phyloP scores from a whole-genome alignment of 192 early-diverging fungal genomes.

The Podila minutissima region DNA sequence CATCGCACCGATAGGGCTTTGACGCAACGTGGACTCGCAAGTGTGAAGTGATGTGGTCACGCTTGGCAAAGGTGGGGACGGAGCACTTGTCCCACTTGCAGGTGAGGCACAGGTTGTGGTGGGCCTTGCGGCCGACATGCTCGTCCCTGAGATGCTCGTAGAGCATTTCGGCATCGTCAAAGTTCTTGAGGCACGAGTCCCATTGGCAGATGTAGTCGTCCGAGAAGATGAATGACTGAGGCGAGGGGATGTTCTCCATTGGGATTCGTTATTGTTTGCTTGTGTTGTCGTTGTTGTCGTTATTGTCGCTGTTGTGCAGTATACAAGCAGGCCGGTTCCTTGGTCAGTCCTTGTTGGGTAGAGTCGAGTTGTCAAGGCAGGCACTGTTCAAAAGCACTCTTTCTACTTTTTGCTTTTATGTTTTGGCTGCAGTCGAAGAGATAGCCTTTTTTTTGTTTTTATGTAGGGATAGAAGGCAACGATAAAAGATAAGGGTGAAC shows the following conservation, averaged over 20 bases:
- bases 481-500: neutral
- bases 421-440: too few relatives aligned
- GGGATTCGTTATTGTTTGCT: too few relatives aligned
- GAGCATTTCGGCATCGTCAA: conserved; percentile 84
- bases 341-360: too few relatives aligned
- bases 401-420: too few relatives aligned
- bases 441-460: too few relatives aligned
- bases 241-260: conserved; percentile 46
- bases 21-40: conserved; percentile 92
- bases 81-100: conserved; percentile 92
- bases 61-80: conserved; percentile 77
- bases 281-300: too few relatives aligned
- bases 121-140: conserved; percentile 92
- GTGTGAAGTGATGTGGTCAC: conserved; percentile 97
- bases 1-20: conserved; percentile 89
- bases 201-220: conserved; percentile 62
- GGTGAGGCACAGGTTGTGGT: conserved; percentile 86
- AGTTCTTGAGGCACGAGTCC: conserved; percentile 60
- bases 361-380: too few relatives aligned
- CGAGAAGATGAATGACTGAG: conserved; percentile 52
- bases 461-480: neutral
- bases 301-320: neutral
- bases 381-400: too few relatives aligned
- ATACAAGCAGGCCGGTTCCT: neutral
- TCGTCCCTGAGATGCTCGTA: conserved; percentile 89